These are phyloP conservation scores for Heritiera fomes DNA, from an alignment of 345 rosid genomes.

Conservation along the genomic window DNA sequence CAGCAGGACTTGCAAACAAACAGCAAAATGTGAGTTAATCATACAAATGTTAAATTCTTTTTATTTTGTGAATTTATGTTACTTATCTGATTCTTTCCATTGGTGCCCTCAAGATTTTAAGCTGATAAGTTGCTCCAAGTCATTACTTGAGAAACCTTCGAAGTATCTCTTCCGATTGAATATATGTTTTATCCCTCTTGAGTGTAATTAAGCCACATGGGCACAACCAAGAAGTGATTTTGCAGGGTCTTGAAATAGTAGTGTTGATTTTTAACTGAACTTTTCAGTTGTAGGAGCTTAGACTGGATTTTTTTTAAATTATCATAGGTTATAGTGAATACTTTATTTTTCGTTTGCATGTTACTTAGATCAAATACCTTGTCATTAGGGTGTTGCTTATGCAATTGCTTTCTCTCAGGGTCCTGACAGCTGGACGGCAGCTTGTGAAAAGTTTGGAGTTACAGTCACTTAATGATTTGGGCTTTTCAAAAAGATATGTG, in stretches of 20 bases:
- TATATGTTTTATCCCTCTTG: neutral
- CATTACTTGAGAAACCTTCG: neutral
- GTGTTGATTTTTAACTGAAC: neutral
- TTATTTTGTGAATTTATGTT: neutral
- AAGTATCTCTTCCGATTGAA: neutral
- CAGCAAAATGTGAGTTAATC: conserved; percentile 75
- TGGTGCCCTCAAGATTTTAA: neutral
- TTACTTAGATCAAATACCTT: neutral
- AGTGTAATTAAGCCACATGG: neutral
- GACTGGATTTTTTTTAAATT: neutral
- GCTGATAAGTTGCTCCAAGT: neutral
- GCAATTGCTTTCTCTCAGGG: conserved; percentile 51
- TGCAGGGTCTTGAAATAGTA: neutral
- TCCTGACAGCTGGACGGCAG: conserved; percentile 85
- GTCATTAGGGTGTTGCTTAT: conserved; percentile 15
- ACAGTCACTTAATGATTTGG: conserved; percentile 86
- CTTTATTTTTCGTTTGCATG: conserved; percentile 7
- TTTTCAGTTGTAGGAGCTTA: neutral
- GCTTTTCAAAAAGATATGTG: conserved; percentile 95
- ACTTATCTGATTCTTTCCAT: neutral
- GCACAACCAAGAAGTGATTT: neutral
- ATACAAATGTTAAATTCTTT: neutral
- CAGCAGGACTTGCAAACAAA: conserved; percentile 90
- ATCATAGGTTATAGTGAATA: neutral
- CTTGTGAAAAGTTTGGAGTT: conserved; percentile 86